These are phyloP conservation scores for Ceratobasidium sp. DNA, from an alignment of 1,284 basidiomycete genomes.

Conservation along the genomic window DNA sequence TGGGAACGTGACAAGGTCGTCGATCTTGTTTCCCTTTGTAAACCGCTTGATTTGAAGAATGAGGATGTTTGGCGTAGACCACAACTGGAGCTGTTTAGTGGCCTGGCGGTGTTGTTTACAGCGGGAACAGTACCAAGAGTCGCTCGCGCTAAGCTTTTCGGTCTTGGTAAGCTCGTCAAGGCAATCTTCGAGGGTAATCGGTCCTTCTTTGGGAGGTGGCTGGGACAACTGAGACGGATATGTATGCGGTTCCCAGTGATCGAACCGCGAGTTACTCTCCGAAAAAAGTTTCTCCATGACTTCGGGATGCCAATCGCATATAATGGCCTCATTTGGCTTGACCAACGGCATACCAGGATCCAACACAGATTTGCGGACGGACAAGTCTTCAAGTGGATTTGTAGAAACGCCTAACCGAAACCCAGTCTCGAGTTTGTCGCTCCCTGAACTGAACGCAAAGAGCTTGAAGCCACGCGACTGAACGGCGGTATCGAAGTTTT, in stretches of 20 bases:
- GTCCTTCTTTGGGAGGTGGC: constrained; percentile 66
- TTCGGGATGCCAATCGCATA: constrained; percentile 86
- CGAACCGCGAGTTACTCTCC: constrained; percentile 66
- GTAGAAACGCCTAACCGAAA: constrained; percentile 11
- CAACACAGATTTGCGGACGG: background rate
- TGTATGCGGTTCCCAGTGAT: constrained; percentile 65
- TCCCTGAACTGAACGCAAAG: background rate
- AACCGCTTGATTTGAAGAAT: constrained; percentile 99
- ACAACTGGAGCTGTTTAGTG: constrained; percentile 98
- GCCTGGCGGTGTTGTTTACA: constrained; percentile 99
- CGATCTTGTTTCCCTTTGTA: constrained; percentile 95
- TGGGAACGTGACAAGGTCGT: constrained; percentile 94
- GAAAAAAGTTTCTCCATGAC: constrained; percentile 83
- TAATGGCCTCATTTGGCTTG: constrained; percentile 72
- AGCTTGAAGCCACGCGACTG: constrained; percentile 8
- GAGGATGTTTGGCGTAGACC: constrained; percentile 96
- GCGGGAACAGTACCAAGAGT: constrained; percentile 96
- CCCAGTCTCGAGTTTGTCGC: constrained; percentile 23
- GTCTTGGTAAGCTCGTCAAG: constrained; percentile 96
- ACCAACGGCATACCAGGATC: background rate
- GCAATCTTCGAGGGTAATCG: constrained; percentile 89
- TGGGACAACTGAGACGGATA: background rate
- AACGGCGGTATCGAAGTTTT: background rate
- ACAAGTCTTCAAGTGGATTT: background rate
- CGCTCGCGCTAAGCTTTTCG: constrained; percentile 95